These are phyloP conservation scores for Xylaria cubensis DNA, from an alignment of 495 filamentous ascomycete genomes.

Conservation along the genomic window DNA sequence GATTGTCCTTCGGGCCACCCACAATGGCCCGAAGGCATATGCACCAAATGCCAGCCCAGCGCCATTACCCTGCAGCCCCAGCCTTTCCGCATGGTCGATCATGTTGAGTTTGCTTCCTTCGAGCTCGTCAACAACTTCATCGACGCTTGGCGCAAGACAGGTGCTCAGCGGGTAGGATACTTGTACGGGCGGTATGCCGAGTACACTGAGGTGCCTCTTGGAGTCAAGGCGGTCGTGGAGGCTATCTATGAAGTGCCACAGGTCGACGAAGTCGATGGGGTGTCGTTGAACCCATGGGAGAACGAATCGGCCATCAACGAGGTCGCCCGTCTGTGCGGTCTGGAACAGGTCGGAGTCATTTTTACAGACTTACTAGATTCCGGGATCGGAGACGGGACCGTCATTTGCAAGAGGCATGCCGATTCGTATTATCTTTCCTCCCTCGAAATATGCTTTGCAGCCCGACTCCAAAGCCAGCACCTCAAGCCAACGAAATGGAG, in stretches of 20 bases:
- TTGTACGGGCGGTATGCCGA: slow-evolving; percentile 91
- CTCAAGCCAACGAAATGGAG: slow-evolving; percentile 97
- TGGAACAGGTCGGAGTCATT: slow-evolving; percentile 91
- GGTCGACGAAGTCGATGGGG: slow-evolving; percentile 85
- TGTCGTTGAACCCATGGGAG: slow-evolving; percentile 86
- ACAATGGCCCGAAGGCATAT: slow-evolving; percentile 96
- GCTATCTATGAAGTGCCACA: slow-evolving; percentile 98
- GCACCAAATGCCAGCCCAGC: slow-evolving; percentile 97
- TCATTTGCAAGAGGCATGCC: slow-evolving; percentile 93
- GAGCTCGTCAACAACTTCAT: slow-evolving; percentile 84
- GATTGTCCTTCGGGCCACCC: slow-evolving; percentile 94
- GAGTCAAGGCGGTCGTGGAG: slow-evolving; percentile 95
- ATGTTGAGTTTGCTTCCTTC: slow-evolving; percentile 91
- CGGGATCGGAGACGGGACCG: slow-evolving; percentile 77
- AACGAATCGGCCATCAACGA: slow-evolving; percentile 84
- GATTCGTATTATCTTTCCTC: slow-evolving; percentile 96
- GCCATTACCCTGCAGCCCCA: slow-evolving; percentile 96
- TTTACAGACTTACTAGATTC: slow-evolving; percentile 93
- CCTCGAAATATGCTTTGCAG: slow-evolving; percentile 87
- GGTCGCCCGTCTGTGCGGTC: slow-evolving; percentile 81
- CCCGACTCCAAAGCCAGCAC: slow-evolving; percentile 83
- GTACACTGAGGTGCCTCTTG: slow-evolving; percentile 90
- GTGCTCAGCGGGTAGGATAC: slow-evolving; percentile 82
- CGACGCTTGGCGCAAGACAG: slow-evolving; percentile 86
- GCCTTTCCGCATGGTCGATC: slow-evolving; percentile 96